These are phyloP conservation scores for Podaxis rugospora DNA, from an alignment of 768 basidiomycete genomes.

Conservation along the genomic window DNA sequence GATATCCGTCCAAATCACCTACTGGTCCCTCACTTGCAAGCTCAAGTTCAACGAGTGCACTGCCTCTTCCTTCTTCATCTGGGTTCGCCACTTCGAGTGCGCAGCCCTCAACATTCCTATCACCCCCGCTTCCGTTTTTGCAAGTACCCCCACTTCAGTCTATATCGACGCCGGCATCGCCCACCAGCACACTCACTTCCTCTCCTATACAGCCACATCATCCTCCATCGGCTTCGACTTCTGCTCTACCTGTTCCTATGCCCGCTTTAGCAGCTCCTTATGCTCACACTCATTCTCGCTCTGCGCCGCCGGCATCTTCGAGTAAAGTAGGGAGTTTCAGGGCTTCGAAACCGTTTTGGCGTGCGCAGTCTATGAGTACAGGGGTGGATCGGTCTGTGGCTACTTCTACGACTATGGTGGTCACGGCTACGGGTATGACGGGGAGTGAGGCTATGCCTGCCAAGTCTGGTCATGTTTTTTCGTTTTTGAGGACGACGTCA, in stretches of 20 bases:
- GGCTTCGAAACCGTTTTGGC: not conserved
- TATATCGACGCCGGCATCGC: not conserved
- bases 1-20: not conserved
- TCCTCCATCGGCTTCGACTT: not conserved
- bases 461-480: not conserved
- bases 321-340: no score
- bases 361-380: not conserved
- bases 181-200: not conserved
- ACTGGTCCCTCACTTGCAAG: not conserved
- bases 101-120: not conserved
- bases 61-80: not conserved
- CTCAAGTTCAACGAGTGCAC: not conserved
- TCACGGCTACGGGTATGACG: no score
- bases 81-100: no score
- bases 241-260: not conserved
- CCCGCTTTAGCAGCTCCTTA: no score
- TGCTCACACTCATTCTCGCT: no score
- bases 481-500: not conserved
- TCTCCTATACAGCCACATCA: not conserved
- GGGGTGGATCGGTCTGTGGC: no score
- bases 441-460: not conserved
- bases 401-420: no score
- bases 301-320: no score
- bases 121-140: not conserved
- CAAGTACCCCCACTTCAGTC: not conserved